A percentile compares a stretch with the other conserved stretches of the same genome.
These are phyloP conservation scores for Eutypa lata DNA, from an alignment of 2,329 filamentous ascomycete genomes.

Conservation along the genomic window DNA sequence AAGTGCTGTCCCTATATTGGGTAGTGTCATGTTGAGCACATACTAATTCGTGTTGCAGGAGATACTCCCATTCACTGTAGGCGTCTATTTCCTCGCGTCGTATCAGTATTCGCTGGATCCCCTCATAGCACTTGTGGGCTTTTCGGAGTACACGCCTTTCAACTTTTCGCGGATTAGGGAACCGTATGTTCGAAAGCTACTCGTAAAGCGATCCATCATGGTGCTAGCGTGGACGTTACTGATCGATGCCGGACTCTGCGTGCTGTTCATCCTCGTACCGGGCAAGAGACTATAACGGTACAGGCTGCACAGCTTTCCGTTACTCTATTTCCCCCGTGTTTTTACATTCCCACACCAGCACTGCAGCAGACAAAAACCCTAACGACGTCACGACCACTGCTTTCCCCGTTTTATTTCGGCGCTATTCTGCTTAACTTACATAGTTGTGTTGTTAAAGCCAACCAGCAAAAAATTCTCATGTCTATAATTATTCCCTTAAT, in stretches of 20 bases:
- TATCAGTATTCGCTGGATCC: conserved; percentile 97
- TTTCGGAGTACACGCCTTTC: conserved; percentile 96
- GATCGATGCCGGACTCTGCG: conserved; percentile 76
- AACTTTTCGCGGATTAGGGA: conserved; percentile 85
- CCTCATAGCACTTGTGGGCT: conserved; percentile 80
- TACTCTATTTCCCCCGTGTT: not conserved
- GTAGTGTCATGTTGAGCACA: not conserved
- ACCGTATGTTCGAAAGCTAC: conserved; percentile 82
- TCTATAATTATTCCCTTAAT: too few species aligned
- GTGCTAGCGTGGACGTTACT: conserved; percentile 73
- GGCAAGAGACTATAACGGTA: conserved; percentile 68
- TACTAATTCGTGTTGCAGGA: conserved; percentile 33
- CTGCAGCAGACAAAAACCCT: conserved; percentile 1
- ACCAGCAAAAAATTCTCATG: too few species aligned
- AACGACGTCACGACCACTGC: conserved; percentile 24
- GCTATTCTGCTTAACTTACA: not conserved
- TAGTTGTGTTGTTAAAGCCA: too few species aligned
- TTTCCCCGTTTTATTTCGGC: conserved; percentile 1
- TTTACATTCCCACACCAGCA: not conserved
- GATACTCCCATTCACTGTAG: conserved; percentile 88
- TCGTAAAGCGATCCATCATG: conserved; percentile 79
- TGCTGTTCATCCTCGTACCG: conserved; percentile 92
- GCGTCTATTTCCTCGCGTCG: conserved; percentile 82
- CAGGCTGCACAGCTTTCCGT: not conserved
- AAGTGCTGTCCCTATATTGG: conserved; percentile 35